Evolutionary conservation across 2,329 filamentous ascomycete genomes (phyloP).

Genomic region (Sporothrix inflata): DNA sequence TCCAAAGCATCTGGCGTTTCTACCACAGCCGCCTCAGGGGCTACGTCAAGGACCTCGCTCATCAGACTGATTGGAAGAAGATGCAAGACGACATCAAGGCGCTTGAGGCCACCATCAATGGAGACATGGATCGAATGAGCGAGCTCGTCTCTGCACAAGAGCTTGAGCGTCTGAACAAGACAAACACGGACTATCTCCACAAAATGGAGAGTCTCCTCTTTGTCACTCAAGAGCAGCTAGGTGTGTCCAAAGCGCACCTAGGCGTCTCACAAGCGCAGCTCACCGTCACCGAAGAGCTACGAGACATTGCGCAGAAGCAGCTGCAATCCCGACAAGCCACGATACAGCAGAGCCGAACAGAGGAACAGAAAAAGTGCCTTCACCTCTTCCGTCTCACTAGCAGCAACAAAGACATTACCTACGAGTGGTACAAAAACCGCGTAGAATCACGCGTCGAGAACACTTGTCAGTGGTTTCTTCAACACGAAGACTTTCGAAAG

Average conservation of each 20-base stretch:
- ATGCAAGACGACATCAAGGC: slow-evolving; percentile 29
- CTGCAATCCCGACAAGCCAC: not conserved
- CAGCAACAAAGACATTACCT: slow-evolving; percentile 30
- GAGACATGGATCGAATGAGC: slow-evolving; percentile 24
- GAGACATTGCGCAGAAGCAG: not conserved
- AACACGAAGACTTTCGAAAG: slow-evolving; percentile 38
- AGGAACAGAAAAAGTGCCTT: not conserved
- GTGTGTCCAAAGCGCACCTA: not conserved
- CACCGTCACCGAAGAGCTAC: not conserved
- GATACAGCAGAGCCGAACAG: not conserved
- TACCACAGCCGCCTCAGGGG: slow-evolving; percentile 34
- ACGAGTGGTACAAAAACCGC: slow-evolving; percentile 41
- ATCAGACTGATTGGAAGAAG: slow-evolving; percentile 34
- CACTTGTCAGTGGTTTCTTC: slow-evolving; percentile 43
- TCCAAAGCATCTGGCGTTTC: slow-evolving; percentile 41
- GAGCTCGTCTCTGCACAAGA: slow-evolving; percentile 14
- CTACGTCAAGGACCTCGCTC: slow-evolving; percentile 31
- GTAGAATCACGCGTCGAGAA: slow-evolving; percentile 36
- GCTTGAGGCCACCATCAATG: slow-evolving; percentile 19
- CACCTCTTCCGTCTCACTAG: not conserved
- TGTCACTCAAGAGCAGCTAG: not conserved
- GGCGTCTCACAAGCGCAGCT: not conserved
- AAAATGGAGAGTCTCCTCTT: not conserved
- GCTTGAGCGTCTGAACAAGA: slow-evolving; percentile 26
- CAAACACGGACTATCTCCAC: not conserved